phyloP scores from a whole-genome alignment of 495 filamentous ascomycete species.

The Trichoderma reesei region DNA sequence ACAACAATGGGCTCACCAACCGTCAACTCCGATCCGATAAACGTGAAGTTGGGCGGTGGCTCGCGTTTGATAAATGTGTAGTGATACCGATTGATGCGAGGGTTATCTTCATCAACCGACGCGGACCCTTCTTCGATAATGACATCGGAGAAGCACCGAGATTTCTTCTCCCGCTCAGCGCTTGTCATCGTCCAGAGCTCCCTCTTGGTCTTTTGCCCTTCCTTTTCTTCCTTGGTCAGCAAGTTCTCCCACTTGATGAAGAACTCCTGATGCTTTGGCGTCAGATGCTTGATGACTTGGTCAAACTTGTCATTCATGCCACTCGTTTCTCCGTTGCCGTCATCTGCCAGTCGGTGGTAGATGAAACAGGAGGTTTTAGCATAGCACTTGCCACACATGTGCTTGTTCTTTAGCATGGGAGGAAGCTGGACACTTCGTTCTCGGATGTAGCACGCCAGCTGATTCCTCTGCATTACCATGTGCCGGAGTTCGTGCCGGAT shows the following conservation, averaged over 20 bases:
- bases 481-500: slow-evolving; percentile 79
- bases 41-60: slow-evolving; percentile 53
- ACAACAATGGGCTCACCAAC: slow-evolving; percentile 88
- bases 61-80: slow-evolving; percentile 73
- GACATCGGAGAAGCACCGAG: slow-evolving; percentile 54
- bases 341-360: slow-evolving; percentile 86
- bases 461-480: slow-evolving; percentile 95
- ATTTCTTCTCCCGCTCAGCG: slow-evolving; percentile 74
- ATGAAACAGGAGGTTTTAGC: slow-evolving; percentile 81
- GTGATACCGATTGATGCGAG: slow-evolving; percentile 81
- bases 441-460: slow-evolving; percentile 72
- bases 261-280: slow-evolving; percentile 62
- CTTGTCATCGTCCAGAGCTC: slow-evolving; percentile 96
- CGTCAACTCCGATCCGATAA: slow-evolving; percentile 81
- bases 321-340: slow-evolving; percentile 71
- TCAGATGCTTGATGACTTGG: slow-evolving; percentile 63
- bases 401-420: slow-evolving; percentile 69
- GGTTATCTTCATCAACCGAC: slow-evolving; percentile 50
- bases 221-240: slow-evolving; percentile 86
- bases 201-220: slow-evolving; percentile 67
- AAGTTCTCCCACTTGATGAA: slow-evolving; percentile 91
- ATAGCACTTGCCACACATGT: slow-evolving; percentile 75
- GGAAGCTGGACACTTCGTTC: slow-evolving; percentile 67
- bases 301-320: slow-evolving; percentile 66
- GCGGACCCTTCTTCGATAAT: slow-evolving; percentile 70